Base-by-base conservation (phyloP, 176 grass and related monocot genomes). In the Aegilops sharonensis region DNA sequence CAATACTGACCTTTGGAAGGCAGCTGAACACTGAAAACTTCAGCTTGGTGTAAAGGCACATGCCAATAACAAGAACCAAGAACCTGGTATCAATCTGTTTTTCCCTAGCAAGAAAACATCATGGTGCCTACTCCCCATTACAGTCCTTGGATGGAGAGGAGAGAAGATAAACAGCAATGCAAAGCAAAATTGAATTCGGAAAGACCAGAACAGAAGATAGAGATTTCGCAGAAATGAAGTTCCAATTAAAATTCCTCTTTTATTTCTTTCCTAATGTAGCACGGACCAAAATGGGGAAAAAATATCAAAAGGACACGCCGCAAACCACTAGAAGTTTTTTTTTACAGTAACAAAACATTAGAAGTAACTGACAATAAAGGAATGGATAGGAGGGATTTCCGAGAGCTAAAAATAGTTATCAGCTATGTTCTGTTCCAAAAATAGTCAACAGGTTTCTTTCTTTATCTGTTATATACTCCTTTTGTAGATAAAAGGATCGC, bases 371-470 rank as follows among this genome's bases (percentile, higher is more conserved):
- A 50, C 12, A 34, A 76, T 52, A 78, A 67, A 31, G 42, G 69
- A 63, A 77, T 21, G 84, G 84, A 11, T 66, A 50, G 63, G 47
- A 85, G 75, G 23, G 18, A 42, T 78, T 78, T 52, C n/a, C 75
- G 47, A 83, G 32, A 83, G 59, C 70, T 86, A 87, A 90, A 83
- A 78, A 79, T 90, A 83, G 89, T 77, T 72, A 72, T 47, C 57
- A 63, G 50, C 5, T 20, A 74, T 32, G 15, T 32, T 81, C 27
- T 60, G 72, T 75, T 75, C 79, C 71, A 73, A 87, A 78, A 83
- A 73, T 87, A 87, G 79, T 81, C 9, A 54, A 48, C 13, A 15
- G 59, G 23, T 85, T 76, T 50, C 60, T 43, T 75, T 73, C 10
- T 42, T 62, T 17, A 59, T 79, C 40, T 32, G 43, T 74, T 75